These are phyloP conservation scores for Diplogelasinospora grovesii DNA, from an alignment of 495 filamentous ascomycete genomes.

Conservation along the genomic window DNA sequence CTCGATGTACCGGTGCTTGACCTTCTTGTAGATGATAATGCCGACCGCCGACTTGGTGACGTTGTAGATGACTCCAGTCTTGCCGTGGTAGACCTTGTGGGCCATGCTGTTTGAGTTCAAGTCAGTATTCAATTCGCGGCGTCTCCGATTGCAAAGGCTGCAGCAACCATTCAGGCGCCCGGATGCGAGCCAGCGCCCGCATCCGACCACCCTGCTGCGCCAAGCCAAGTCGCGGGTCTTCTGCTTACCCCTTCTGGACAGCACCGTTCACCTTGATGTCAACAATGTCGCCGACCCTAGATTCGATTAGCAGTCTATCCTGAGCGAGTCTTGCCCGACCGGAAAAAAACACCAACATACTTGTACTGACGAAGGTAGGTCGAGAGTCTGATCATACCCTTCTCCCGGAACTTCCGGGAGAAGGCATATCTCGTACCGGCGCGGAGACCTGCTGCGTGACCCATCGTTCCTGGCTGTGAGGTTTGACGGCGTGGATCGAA, in stretches of 20 bases:
- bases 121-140: constrained; percentile 15
- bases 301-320: constrained; percentile 35
- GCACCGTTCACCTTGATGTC: constrained; percentile 96
- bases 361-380: constrained; percentile 91
- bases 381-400: constrained; percentile 80
- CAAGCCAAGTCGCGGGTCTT: constrained; percentile 1
- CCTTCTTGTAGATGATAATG: constrained; percentile 97
- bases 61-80: constrained; percentile 97
- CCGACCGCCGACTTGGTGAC: constrained; percentile 93
- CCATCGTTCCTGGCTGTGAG: constrained; percentile 57
- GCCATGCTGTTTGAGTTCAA: constrained; percentile 64
- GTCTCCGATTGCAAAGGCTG: too few relatives aligned
- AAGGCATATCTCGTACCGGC: constrained; percentile 96
- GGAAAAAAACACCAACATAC: constrained; percentile 37
- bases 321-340: too few relatives aligned
- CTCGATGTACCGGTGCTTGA: constrained; percentile 97
- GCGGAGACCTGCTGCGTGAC: constrained; percentile 93
- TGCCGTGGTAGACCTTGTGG: constrained; percentile 98
- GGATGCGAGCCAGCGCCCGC: too few relatives aligned
- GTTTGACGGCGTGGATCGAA: constrained; percentile 30
- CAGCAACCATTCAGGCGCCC: too few relatives aligned
- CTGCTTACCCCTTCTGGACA: constrained; percentile 79
- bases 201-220: too few relatives aligned
- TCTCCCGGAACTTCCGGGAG: constrained; percentile 85
- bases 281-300: constrained; percentile 92